Evolutionary conservation across 805 yeast species (phyloP).

Genomic region (Nakazawaea ambrosiae): DNA sequence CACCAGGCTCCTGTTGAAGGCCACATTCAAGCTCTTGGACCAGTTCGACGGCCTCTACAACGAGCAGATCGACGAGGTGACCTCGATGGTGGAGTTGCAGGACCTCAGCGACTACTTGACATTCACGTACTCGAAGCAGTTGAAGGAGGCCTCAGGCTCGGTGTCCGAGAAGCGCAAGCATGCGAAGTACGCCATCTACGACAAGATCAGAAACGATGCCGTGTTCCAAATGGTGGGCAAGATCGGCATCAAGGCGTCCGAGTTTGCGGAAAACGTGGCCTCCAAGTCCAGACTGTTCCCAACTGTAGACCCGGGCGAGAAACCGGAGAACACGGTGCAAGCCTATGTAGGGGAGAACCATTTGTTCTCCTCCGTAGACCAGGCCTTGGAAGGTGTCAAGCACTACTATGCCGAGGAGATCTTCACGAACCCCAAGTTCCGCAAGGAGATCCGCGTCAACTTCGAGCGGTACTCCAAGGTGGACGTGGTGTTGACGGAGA

Average conservation of each 20-base stretch:
- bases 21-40: constrained; percentile 46
- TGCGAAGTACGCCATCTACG: constrained; percentile 54
- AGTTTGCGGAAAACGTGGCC: constrained; percentile 76
- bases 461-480: constrained; percentile 59
- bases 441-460: constrained; percentile 61
- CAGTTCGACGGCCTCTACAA: constrained; percentile 51
- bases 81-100: constrained; percentile 71
- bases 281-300: constrained; percentile 62
- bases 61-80: constrained; percentile 49
- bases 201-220: constrained; percentile 58
- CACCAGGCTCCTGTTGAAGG: constrained; percentile 54
- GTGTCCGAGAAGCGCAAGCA: constrained; percentile 37
- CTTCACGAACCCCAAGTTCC: constrained; percentile 70
- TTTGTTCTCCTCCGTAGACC: constrained; percentile 46
- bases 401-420: constrained; percentile 75
- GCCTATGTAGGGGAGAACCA: constrained; percentile 27
- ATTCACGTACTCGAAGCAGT: constrained; percentile 58
- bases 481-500: constrained; percentile 75
- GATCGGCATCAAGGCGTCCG: constrained; percentile 71
- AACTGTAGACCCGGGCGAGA: constrained; percentile 56
- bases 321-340: constrained; percentile 57
- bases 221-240: constrained; percentile 60
- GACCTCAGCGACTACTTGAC: constrained; percentile 80
- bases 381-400: constrained; percentile 67
- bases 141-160: constrained; percentile 37